Percentiles rank a stretch among this genome's conserved stretches.
Conservation (phyloP, 805 yeast species). For the Hanseniaspora clermontiae region DNA sequence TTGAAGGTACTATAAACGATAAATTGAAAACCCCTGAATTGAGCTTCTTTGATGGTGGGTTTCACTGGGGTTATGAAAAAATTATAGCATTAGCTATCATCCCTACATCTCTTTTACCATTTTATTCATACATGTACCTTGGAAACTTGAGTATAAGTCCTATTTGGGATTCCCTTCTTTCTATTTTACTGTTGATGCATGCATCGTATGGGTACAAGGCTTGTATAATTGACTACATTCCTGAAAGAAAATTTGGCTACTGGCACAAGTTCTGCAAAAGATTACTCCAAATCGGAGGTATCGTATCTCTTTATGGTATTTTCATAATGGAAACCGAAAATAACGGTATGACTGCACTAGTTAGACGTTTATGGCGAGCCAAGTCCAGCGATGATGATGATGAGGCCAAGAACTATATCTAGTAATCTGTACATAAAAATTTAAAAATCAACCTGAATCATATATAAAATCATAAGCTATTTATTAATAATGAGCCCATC, state of each 20-base stretch:
- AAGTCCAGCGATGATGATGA: neutral
- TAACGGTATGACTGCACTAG: slow-evolving; percentile 47
- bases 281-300: slow-evolving; percentile 49
- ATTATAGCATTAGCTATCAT: slow-evolving; percentile 45
- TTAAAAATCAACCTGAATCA: neutral
- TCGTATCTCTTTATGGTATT: slow-evolving; percentile 56
- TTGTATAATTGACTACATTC: slow-evolving; percentile 69
- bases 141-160: slow-evolving; percentile 30
- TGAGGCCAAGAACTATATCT: neutral
- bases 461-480: neutral
- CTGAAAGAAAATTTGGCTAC: slow-evolving; percentile 56
- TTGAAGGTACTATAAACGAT: slow-evolving; percentile 62
- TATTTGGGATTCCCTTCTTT: slow-evolving; percentile 43
- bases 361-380: slow-evolving; percentile 29
- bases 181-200: slow-evolving; percentile 47
- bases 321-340: slow-evolving; percentile 55
- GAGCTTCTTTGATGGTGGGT: slow-evolving; percentile 49
- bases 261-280: slow-evolving; percentile 51
- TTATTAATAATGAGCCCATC: neutral
- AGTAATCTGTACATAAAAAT: neutral
- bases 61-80: slow-evolving; percentile 65
- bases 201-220: slow-evolving; percentile 60
- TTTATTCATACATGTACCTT: slow-evolving; percentile 27
- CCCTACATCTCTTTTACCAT: slow-evolving; percentile 51
- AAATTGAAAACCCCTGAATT: slow-evolving; percentile 51